Evolutionary conservation across 2,329 filamentous ascomycete species (phyloP), one percentile per base, ranked within the genome.

Genomic region (Pleoardoris graminearum): DNA sequence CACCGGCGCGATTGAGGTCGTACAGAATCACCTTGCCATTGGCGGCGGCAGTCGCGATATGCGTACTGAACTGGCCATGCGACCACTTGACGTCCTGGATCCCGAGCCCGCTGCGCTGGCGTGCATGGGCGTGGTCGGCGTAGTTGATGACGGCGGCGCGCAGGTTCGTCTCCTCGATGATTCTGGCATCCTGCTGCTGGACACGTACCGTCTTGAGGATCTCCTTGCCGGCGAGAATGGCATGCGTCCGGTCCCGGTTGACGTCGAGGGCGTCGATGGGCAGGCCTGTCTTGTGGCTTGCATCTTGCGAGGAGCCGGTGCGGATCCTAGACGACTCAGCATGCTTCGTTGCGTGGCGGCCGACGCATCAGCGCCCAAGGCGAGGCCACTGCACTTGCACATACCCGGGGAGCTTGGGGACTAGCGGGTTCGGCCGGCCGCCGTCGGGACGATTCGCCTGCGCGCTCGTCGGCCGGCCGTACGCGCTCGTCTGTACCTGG

Each of bases 51-150:
- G 84, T 86, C 33, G 84, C 84, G 58, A 87, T 83, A 60, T 80
- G 80, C 54, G 81, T 79, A 61, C 79, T 80, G 66, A 80, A 85
- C 48, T 79, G 77, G 53, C 82, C 81, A 72, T 85, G 84, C 46
- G 85, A 86, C 85, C 85, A 87, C 58, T 85, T 85, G 25, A 87
- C 85, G 69, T 87, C 85, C 55, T 82, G 83, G 58, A 85, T 83
- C 48, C 83, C 82, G 57, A 86, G 76, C 54, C 82, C 82, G 54
- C 85, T 81, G 57, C 82, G 80, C 66, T 83, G 77, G 36, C 80
- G 77, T 19, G 74, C 72, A 19, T 75, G 73, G 32, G 74, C 66
- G 55, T 81, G 78, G 51, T 80, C 79, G 30, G 82, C 79, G 66
- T 81, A 82, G 59, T 80, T 81, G 62, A 82, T 79, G 59, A 86